Conservation (phyloP, 129 eudicot species). For the Helichrysum umbraculigerum region DNA sequence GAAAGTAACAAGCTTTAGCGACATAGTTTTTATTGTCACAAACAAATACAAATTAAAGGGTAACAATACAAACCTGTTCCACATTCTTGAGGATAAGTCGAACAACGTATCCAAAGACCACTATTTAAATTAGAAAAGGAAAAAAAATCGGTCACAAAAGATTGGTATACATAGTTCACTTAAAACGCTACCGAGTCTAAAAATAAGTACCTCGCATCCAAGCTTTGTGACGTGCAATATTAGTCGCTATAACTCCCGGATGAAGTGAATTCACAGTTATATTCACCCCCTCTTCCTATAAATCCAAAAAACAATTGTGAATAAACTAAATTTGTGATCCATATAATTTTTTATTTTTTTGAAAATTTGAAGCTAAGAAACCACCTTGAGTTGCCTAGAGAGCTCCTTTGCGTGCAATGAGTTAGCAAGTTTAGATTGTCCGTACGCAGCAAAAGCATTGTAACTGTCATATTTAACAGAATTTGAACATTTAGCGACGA, state of each 20-base stretch:
- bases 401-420: constrained; percentile 89
- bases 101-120: constrained; percentile 32
- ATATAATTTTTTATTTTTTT: too few relatives aligned
- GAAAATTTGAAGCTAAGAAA: not conserved
- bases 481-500: not conserved
- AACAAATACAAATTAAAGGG: not conserved
- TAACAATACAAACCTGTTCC: constrained; percentile 29
- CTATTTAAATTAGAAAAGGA: constrained; percentile 13
- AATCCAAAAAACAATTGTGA: not conserved
- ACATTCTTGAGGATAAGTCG: constrained; percentile 34
- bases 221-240: constrained; percentile 46
- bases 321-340: not conserved
- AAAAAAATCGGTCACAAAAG: too few relatives aligned
- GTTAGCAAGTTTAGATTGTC: constrained; percentile 93
- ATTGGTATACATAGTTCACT: not conserved
- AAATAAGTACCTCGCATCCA: constrained; percentile 33
- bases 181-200: not conserved
- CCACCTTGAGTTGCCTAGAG: constrained; percentile 67
- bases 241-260: constrained; percentile 66
- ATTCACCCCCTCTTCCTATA: constrained; percentile 62
- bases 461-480: constrained; percentile 21
- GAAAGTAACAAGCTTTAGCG: not conserved
- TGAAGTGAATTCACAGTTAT: constrained; percentile 70
- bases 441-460: constrained; percentile 56
- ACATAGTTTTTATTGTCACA: not conserved